phyloP scores from a whole-genome alignment of 352 stramenopile species.

The Stephanocyclus meneghinianus region DNA sequence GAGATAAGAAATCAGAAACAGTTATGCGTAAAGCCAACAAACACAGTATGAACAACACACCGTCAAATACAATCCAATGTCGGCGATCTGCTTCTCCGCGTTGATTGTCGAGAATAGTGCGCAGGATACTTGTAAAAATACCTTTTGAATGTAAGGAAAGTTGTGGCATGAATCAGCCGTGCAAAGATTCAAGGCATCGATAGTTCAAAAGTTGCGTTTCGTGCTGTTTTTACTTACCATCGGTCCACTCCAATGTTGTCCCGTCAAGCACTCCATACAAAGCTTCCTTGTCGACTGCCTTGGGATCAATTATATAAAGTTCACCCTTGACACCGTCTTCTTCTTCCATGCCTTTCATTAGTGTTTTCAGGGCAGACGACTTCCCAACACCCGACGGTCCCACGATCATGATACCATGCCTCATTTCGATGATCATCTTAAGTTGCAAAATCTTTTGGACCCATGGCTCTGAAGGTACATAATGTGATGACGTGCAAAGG shows the following conservation, averaged over 20 bases:
- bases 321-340: slow-evolving; percentile 95
- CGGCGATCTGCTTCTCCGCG: slow-evolving; percentile 92
- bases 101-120: slow-evolving; percentile 95
- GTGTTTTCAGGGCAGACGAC: slow-evolving; percentile 89
- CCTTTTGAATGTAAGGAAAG: neutral
- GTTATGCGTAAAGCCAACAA: too few relatives aligned
- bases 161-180: neutral
- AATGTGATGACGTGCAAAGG: slow-evolving; percentile 88
- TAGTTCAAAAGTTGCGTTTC: neutral
- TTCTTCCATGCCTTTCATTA: slow-evolving; percentile 92
- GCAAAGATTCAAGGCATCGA: too few relatives aligned
- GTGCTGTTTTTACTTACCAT: slow-evolving; percentile 83
- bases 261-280: slow-evolving; percentile 99
- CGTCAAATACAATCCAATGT: slow-evolving; percentile 99
- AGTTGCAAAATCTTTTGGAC: slow-evolving; percentile 99
- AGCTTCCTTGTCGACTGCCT: slow-evolving; percentile 96
- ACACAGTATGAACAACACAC: slow-evolving; percentile 34
- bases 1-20: too few relatives aligned
- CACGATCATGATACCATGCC: slow-evolving; percentile 97
- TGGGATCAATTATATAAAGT: slow-evolving; percentile 98
- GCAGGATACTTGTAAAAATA: slow-evolving; percentile 96
- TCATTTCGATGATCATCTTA: slow-evolving; percentile 94
- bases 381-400: slow-evolving; percentile 96
- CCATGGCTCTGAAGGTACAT: slow-evolving; percentile 90
- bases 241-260: slow-evolving; percentile 99